A percentile compares a stretch with the other conserved stretches of the same genome.
Evolutionary conservation across 805 yeast species (phyloP).

Genomic region (Yamadazyma ubonensis): DNA sequence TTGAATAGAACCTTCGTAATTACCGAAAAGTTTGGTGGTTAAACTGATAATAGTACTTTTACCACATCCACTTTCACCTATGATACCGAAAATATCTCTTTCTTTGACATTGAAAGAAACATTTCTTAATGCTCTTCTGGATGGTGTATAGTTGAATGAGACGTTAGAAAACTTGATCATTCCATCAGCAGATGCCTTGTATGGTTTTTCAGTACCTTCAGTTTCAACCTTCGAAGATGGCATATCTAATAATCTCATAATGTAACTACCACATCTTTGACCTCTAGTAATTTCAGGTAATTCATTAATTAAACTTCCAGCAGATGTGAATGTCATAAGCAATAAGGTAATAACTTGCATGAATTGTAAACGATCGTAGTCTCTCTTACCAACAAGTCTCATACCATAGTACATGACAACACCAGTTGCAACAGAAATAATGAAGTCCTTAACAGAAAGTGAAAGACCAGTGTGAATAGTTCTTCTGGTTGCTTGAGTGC

Average conservation of each 20-base stretch:
- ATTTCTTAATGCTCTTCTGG: conserved; percentile 32
- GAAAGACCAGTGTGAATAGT: conserved; percentile 68
- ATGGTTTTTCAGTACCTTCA: conserved; percentile 34
- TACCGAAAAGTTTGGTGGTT: conserved; percentile 52
- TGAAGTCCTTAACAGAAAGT: conserved; percentile 52
- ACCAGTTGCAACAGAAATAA: conserved; percentile 64
- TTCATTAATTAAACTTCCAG: conserved; percentile 57
- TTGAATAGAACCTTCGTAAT: conserved; percentile 37
- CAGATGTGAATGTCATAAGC: conserved; percentile 67
- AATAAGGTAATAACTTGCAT: conserved; percentile 71
- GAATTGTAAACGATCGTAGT: conserved; percentile 56
- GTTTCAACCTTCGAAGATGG: conserved; percentile 36
- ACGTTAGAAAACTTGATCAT: conserved; percentile 46
- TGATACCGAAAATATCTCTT: conserved; percentile 60
- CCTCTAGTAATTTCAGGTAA: conserved; percentile 84
- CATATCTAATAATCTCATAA: conserved; percentile 42
- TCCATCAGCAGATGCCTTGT: not conserved
- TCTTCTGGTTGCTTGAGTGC: conserved; percentile 46
- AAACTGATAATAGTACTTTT: conserved; percentile 74
- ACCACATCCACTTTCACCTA: conserved; percentile 90
- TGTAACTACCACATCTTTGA: conserved; percentile 61
- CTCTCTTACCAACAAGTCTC: conserved; percentile 56
- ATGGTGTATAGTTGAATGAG: conserved; percentile 48
- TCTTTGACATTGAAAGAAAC: conserved; percentile 42
- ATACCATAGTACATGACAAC: conserved; percentile 79